phyloP scores from a whole-genome alignment of 345 rosid genomes.

The Citrus sinensis region DVS_A1.0 CM039163.1:7933001-7933500 shows the following conservation, averaged over 20 bases:
- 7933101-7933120: slow-evolving; percentile 42
- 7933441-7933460: slow-evolving; percentile 34
- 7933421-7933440: slow-evolving; percentile 28
- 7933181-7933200: slow-evolving; percentile 37
- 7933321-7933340: slow-evolving; percentile 48
- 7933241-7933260: slow-evolving; percentile 47
- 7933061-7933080: background rate
- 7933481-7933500: slow-evolving; percentile 33
- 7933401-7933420: slow-evolving; percentile 27
- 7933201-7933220: slow-evolving; percentile 27
- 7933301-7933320: slow-evolving; percentile 37
- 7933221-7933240: slow-evolving; percentile 32
- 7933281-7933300: slow-evolving; percentile 66
- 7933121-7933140: slow-evolving; percentile 38
- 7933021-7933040: background rate
- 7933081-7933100: slow-evolving; percentile 23
- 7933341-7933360: slow-evolving; percentile 33
- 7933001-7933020: background rate
- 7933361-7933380: slow-evolving; percentile 46
- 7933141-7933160: slow-evolving; percentile 36
- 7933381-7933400: slow-evolving; percentile 35
- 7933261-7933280: slow-evolving; percentile 94
- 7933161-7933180: slow-evolving; percentile 27
- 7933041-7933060: background rate
- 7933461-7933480: slow-evolving; percentile 26